Percentiles rank a stretch among this genome's conserved stretches.
Conservation (phyloP, 2,329 filamentous ascomycete genomes). For the Nemania abortiva region DNA sequence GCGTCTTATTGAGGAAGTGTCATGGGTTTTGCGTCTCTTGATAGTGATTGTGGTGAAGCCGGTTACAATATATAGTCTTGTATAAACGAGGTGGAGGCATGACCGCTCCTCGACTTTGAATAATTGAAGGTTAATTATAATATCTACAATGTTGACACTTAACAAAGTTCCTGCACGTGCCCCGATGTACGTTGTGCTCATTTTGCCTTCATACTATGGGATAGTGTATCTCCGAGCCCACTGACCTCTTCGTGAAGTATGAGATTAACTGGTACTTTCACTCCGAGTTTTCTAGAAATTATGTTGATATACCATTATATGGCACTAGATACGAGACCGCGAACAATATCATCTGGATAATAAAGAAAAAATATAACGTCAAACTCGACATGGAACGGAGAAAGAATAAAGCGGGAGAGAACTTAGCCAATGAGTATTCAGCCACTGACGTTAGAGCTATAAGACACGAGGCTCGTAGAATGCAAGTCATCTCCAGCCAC, state of each 20-base stretch:
- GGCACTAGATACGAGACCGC: neutral
- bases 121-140: neutral
- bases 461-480: neutral
- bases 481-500: neutral
- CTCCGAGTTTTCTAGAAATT: too few species aligned
- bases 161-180: neutral
- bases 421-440: neutral
- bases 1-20: neutral
- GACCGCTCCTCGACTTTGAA: neutral
- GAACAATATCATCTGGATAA: neutral
- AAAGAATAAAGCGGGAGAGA: neutral
- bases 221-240: too few species aligned
- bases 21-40: neutral
- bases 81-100: neutral
- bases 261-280: too few species aligned
- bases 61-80: neutral
- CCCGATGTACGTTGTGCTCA: too few species aligned
- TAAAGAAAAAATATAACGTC: neutral
- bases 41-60: neutral
- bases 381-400: neutral
- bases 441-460: neutral
- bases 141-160: neutral
- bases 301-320: too few species aligned
- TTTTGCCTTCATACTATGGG: too few species aligned
- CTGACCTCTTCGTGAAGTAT: too few species aligned